Evolutionary conservation across 768 basidiomycete species (phyloP).

Genomic region (Polyporus arcularius): DNA sequence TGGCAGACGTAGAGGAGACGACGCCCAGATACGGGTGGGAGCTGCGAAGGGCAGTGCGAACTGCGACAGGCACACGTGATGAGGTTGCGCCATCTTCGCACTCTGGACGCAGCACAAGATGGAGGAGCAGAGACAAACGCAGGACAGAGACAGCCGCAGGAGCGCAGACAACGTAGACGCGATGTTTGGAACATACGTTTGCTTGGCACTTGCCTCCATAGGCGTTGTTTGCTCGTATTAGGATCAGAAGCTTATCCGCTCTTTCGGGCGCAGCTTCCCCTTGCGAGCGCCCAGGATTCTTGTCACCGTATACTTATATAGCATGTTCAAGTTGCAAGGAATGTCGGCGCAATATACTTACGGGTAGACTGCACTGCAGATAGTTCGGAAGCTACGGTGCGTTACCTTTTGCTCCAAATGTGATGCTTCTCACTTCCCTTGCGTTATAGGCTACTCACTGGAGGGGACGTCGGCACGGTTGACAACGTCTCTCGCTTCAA

Average conservation of each 20-base stretch:
- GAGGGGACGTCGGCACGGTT: conserved; percentile 58
- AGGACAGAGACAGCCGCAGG: no score
- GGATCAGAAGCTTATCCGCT: conserved; percentile 8
- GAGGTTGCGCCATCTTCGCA: background rate
- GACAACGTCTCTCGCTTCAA: background rate
- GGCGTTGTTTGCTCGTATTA: conserved; percentile 11
- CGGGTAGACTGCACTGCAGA: no score
- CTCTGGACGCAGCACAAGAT: background rate
- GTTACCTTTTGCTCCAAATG: background rate
- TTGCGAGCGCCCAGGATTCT: background rate
- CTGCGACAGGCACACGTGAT: background rate
- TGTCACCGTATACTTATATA: no score
- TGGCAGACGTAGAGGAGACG: background rate
- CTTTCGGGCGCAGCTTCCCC: background rate
- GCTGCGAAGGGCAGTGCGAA: background rate
- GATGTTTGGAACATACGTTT: no score
- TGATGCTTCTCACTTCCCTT: background rate
- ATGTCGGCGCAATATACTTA: no score
- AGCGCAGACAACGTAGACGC: background rate
- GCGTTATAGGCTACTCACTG: conserved; percentile 46
- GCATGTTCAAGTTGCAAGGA: no score
- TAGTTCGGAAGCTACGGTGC: no score
- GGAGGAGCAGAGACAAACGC: background rate
- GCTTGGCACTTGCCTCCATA: background rate
- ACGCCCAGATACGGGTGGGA: background rate